These are phyloP conservation scores for Peronosclerospora sorghi DNA, from an alignment of 352 stramenopile species.

Conservation along the genomic window DNA sequence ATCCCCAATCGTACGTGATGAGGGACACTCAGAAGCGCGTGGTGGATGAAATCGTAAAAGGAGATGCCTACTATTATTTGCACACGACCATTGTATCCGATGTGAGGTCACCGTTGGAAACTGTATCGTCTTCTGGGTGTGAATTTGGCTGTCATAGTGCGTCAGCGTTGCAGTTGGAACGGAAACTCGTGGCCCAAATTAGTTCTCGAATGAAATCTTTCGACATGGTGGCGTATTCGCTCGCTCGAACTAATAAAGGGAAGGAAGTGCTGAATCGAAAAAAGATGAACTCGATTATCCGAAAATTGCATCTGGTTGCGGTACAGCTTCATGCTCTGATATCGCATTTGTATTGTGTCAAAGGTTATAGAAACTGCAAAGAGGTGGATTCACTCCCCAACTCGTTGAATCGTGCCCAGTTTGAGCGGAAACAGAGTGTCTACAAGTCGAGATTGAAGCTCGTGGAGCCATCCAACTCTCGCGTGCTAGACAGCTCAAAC, in stretches of 20 bases:
- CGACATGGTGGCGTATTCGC: constrained; percentile 57
- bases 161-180: constrained; percentile 49
- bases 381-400: constrained; percentile 45
- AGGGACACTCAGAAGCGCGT: constrained; percentile 46
- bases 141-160: constrained; percentile 43
- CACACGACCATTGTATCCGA: constrained; percentile 17
- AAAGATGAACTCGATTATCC: constrained; percentile 77
- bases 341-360: constrained; percentile 57
- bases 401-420: constrained; percentile 59
- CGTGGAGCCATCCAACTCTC: constrained; percentile 37
- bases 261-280: constrained; percentile 60
- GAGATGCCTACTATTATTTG: constrained; percentile 66
- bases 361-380: constrained; percentile 33
- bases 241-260: constrained; percentile 42
- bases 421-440: constrained; percentile 61
- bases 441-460: constrained; percentile 67
- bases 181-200: constrained; percentile 64
- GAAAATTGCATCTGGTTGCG: constrained; percentile 63
- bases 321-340: constrained; percentile 67
- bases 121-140: constrained; percentile 12
- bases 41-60: constrained; percentile 50
- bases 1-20: constrained; percentile 55
- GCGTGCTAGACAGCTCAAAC: neutral
- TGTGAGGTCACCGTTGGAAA: constrained; percentile 5
- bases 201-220: constrained; percentile 76